Conservation (phyloP, 1,139 yeast species). For the Casaregolazyma lundiana region DNA sequence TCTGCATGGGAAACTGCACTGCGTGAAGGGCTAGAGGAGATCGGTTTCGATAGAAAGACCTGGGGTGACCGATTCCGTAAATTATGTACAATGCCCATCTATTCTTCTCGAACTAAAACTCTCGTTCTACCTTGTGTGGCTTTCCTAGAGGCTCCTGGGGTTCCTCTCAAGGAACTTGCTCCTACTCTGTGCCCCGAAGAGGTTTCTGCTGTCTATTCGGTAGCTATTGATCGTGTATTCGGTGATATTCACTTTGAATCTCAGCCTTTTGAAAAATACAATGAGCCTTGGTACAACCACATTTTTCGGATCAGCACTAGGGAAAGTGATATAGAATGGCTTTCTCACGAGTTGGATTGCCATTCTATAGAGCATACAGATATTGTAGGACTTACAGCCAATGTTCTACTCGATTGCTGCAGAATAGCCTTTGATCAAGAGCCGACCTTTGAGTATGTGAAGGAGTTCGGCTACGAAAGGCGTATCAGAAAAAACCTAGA, state of each 20-base stretch:
- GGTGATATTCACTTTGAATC: constrained; percentile 4
- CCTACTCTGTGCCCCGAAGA: constrained; percentile 23
- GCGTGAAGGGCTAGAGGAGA: constrained; percentile 79
- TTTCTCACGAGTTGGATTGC: background rate
- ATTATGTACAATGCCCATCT: constrained; percentile 60
- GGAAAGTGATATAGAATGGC: constrained; percentile 13
- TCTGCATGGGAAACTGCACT: constrained; percentile 68
- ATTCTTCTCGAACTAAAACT: constrained; percentile 66
- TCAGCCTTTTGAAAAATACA: constrained; percentile 16
- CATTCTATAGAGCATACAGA: constrained; percentile 13
- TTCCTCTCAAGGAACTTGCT: constrained; percentile 18
- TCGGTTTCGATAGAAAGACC: constrained; percentile 57
- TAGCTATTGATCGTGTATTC: constrained; percentile 22
- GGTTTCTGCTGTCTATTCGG: constrained; percentile 25
- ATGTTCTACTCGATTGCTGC: constrained; percentile 30
- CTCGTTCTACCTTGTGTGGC: constrained; percentile 80
- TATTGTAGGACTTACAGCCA: constrained; percentile 31
- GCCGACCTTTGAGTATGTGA: constrained; percentile 16
- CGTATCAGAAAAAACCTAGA: constrained; percentile 56
- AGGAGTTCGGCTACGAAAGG: constrained; percentile 39
- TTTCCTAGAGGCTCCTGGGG: constrained; percentile 37
- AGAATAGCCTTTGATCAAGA: constrained; percentile 16
- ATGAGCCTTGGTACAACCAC: constrained; percentile 21
- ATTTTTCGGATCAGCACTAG: constrained; percentile 15
- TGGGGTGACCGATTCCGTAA: constrained; percentile 44